Evolutionary conservation across 805 yeast genomes (phyloP).

Genomic region (Cyberlindnera amylophila): DNA sequence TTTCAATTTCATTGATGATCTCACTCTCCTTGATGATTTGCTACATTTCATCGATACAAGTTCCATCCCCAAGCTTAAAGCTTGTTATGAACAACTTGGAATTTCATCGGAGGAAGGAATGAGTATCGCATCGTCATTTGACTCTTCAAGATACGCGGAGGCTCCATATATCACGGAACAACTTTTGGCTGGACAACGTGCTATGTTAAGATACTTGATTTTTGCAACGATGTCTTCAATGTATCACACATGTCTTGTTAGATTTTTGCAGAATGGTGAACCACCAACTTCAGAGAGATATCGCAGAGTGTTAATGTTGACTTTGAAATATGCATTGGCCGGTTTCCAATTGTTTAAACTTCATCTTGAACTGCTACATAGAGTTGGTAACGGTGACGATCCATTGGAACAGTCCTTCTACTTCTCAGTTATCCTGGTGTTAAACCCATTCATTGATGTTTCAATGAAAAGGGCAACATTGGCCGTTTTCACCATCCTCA

Average conservation of each 20-base stretch:
- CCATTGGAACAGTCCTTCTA: constrained; percentile 7
- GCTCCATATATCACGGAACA: constrained; percentile 3
- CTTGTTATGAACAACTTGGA: not conserved
- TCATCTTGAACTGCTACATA: constrained; percentile 1
- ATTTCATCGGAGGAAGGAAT: not conserved
- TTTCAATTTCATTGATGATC: constrained; percentile 11
- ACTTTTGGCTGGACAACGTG: constrained; percentile 1
- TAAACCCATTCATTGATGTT: constrained; percentile 4
- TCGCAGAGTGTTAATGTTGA: constrained; percentile 2
- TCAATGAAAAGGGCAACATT: constrained; percentile 7
- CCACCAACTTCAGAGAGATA: constrained; percentile 4
- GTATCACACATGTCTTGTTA: constrained; percentile 6
- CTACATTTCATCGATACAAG: constrained; percentile 4
- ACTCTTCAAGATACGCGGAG: constrained; percentile 2
- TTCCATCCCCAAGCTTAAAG: constrained; percentile 1
- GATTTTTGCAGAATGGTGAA: constrained; percentile 5
- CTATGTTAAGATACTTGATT: constrained; percentile 6
- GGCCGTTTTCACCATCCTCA: constrained; percentile 1
- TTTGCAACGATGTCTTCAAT: constrained; percentile 4
- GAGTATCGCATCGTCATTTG: not conserved
- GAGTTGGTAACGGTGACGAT: constrained; percentile 5
- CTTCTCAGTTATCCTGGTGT: constrained; percentile 1
- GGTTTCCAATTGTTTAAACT: constrained; percentile 4
- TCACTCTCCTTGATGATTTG: constrained; percentile 2
- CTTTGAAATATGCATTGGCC: constrained; percentile 9